These are phyloP conservation scores for Cryptosporidium andersoni DNA, from an alignment of 169 alveolate genomes.

Conservation along the genomic window DNA sequence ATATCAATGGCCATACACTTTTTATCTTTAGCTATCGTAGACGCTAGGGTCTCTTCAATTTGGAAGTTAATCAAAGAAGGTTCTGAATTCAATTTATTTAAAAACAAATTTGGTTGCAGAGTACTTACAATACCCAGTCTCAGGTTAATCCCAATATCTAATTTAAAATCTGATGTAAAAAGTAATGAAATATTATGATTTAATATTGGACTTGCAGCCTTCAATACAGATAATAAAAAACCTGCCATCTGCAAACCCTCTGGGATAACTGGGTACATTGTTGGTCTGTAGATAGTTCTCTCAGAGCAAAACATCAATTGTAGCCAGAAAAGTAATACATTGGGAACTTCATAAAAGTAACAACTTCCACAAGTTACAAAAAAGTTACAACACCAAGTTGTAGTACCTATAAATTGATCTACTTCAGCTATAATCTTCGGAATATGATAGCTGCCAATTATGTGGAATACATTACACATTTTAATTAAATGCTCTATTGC, in stretches of 20 bases:
- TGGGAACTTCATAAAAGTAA: constrained; percentile 15
- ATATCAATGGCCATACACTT: constrained; percentile 25
- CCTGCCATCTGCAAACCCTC: constrained; percentile 16
- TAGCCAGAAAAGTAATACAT: constrained; percentile 62
- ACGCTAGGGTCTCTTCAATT: not conserved
- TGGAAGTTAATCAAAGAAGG: not conserved
- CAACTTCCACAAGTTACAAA: constrained; percentile 65
- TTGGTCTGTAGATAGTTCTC: constrained; percentile 23
- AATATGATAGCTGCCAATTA: constrained; percentile 32
- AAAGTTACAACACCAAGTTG: constrained; percentile 45
- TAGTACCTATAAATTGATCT: constrained; percentile 36
- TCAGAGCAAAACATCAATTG: constrained; percentile 26
- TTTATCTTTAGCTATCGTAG: constrained; percentile 15
- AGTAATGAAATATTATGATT: constrained; percentile 17
- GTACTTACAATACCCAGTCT: constrained; percentile 19
- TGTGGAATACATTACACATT: constrained; percentile 61
- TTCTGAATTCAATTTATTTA: not conserved
- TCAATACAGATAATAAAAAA: constrained; percentile 24
- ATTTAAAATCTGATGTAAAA: constrained; percentile 26
- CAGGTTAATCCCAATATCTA: constrained; percentile 19
- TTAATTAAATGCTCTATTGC: constrained; percentile 24
- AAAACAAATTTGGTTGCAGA: constrained; percentile 15
- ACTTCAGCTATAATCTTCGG: constrained; percentile 35
- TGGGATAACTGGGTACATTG: constrained; percentile 25
- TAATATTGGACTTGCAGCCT: constrained; percentile 4